These are phyloP conservation scores for Panus rudis DNA, from an alignment of 768 basidiomycete genomes.

Conservation along the genomic window DNA sequence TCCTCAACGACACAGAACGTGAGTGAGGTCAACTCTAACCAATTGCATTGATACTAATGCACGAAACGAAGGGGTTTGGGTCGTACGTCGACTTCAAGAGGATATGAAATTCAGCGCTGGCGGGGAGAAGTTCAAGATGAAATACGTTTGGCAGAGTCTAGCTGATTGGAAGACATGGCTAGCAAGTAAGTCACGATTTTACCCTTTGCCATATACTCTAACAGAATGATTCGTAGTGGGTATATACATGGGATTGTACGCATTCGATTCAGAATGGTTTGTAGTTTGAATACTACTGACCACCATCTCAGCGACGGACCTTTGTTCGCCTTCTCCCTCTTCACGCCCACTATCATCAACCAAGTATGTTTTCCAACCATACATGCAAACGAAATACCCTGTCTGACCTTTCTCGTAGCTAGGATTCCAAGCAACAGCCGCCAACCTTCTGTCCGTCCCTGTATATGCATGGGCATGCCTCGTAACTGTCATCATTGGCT, in stretches of 20 bases:
- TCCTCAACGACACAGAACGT: slow-evolving; percentile 60
- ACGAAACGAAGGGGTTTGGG: slow-evolving; percentile 60
- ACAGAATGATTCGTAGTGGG: slow-evolving; percentile 39
- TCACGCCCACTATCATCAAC: slow-evolving; percentile 38
- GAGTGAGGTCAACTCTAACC: slow-evolving; percentile 11
- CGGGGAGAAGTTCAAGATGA: slow-evolving; percentile 45
- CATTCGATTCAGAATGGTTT: slow-evolving; percentile 5
- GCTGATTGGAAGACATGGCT: slow-evolving; percentile 71
- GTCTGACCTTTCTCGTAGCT: neutral
- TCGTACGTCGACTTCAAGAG: slow-evolving; percentile 56
- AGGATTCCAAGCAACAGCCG: slow-evolving; percentile 58
- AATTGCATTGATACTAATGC: neutral
- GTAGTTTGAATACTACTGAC: slow-evolving; percentile 4
- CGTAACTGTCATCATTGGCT: slow-evolving; percentile 55
- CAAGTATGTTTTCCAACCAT: slow-evolving; percentile 43
- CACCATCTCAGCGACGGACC: slow-evolving; percentile 36
- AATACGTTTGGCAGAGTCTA: slow-evolving; percentile 54
- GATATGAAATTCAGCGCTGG: slow-evolving; percentile 63
- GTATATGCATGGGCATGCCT: slow-evolving; percentile 71
- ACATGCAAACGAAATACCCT: neutral
- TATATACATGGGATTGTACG: slow-evolving; percentile 65
- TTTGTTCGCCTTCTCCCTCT: slow-evolving; percentile 47
- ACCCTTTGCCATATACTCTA: neutral
- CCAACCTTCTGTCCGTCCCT: slow-evolving; percentile 72
- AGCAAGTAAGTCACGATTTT: slow-evolving; percentile 53